Conservation (phyloP, 2,329 filamentous ascomycete species). For the Penicillium expansum region DNA sequence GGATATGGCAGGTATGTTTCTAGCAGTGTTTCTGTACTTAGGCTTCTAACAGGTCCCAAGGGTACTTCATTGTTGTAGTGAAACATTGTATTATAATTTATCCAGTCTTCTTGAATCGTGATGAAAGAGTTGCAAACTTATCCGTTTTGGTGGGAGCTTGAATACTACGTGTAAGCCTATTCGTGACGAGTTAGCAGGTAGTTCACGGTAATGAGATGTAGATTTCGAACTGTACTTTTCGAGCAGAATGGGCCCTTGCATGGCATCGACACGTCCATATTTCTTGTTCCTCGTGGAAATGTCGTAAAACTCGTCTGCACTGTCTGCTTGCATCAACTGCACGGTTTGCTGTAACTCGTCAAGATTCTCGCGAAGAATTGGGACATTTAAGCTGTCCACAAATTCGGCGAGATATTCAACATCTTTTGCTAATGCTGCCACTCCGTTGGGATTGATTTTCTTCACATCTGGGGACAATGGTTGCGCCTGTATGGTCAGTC, state of each 20-base stretch:
- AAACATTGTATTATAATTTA: constrained; percentile 29
- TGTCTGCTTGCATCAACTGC: constrained; percentile 77
- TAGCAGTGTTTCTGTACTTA: not conserved
- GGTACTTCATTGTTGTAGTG: not conserved
- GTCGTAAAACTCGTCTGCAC: constrained; percentile 96
- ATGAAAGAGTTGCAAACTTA: constrained; percentile 70
- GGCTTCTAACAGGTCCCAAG: not conserved
- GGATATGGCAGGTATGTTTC: not conserved
- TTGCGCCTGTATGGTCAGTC: constrained; percentile 55
- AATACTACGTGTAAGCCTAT: constrained; percentile 63
- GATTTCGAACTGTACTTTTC: constrained; percentile 68
- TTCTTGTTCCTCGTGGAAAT: constrained; percentile 85
- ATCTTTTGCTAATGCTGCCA: constrained; percentile 76
- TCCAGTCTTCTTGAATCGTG: constrained; percentile 63
- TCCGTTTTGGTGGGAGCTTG: constrained; percentile 59
- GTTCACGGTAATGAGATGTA: not conserved
- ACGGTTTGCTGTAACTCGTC: constrained; percentile 94
- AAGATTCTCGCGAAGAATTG: constrained; percentile 82
- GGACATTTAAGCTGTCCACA: constrained; percentile 80
- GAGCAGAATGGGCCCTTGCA: constrained; percentile 83
- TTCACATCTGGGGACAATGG: constrained; percentile 76
- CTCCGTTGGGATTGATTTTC: constrained; percentile 82
- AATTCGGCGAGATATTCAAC: constrained; percentile 81
- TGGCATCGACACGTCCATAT: constrained; percentile 85
- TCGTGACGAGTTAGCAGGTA: constrained; percentile 17